Evolutionary conservation across 2,329 filamentous ascomycete genomes (phyloP).

Genomic region (Xylaria sp.): DNA sequence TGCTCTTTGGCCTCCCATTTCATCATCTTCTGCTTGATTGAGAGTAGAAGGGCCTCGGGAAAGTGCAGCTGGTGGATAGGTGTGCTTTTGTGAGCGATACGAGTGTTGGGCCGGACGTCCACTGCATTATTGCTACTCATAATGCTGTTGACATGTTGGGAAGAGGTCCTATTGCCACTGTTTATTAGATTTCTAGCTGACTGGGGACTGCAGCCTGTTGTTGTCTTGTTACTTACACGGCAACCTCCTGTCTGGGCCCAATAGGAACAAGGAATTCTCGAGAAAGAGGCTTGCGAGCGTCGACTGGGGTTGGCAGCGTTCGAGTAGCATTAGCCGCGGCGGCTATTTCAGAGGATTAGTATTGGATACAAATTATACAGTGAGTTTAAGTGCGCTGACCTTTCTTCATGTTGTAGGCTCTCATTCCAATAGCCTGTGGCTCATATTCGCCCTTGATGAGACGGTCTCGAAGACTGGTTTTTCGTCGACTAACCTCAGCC

Average conservation of each 20-base stretch:
- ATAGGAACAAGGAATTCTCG: conserved; percentile 23
- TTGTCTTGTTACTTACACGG: background rate
- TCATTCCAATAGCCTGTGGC: conserved; percentile 30
- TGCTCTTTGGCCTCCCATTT: conserved; percentile 23
- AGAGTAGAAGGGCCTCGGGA: conserved; percentile 17
- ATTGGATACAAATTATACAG: background rate
- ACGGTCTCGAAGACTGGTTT: conserved; percentile 20
- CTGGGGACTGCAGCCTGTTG: background rate
- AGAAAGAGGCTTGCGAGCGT: background rate
- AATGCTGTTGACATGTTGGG: background rate
- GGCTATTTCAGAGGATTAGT: conserved; percentile 7
- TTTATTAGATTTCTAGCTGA: background rate
- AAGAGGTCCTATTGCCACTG: background rate
- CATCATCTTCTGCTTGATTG: conserved; percentile 21
- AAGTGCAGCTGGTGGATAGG: conserved; percentile 33
- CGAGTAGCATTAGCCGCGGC: background rate
- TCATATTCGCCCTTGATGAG: conserved; percentile 25
- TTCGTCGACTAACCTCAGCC: conserved; percentile 7
- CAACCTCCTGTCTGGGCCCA: background rate
- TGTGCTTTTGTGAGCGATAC: conserved; percentile 28
- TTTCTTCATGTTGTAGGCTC: conserved; percentile 19
- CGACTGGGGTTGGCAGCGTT: background rate
- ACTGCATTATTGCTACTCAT: background rate
- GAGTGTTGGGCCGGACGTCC: background rate
- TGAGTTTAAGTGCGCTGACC: background rate